A percentile compares a stretch with the other conserved stretches of the same genome.
Conservation (phyloP, 352 stramenopile genomes). For the Elongisporangium undulatum region DNA sequence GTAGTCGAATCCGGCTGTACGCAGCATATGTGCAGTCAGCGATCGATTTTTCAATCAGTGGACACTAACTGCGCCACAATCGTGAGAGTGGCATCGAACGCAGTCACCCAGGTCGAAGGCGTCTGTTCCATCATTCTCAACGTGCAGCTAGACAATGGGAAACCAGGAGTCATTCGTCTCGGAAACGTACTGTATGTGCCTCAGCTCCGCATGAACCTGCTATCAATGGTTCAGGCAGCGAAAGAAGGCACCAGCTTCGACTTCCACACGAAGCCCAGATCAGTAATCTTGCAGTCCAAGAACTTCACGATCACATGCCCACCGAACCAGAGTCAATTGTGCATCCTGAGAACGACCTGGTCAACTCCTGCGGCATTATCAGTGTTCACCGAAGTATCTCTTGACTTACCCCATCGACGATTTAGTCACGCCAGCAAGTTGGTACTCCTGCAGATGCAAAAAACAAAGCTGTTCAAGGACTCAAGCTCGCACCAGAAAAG, state of each 20-base stretch:
- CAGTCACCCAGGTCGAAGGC: neutral
- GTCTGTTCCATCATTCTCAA: neutral
- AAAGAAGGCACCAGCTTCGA: slow-evolving; percentile 1
- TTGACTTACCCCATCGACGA: slow-evolving; percentile 1
- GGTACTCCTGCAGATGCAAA: neutral
- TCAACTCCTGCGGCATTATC: neutral
- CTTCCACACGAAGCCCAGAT: neutral
- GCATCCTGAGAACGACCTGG: too few species aligned
- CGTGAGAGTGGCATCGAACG: slow-evolving; percentile 5
- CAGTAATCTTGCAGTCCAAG: neutral
- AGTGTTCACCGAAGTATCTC: neutral
- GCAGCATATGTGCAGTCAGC: slow-evolving; percentile 4
- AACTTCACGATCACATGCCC: neutral
- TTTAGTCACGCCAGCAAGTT: neutral
- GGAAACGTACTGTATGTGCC: slow-evolving; percentile 1
- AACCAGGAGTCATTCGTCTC: neutral
- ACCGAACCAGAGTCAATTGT: neutral
- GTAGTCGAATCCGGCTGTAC: slow-evolving; percentile 8
- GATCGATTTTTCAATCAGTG: slow-evolving; percentile 1
- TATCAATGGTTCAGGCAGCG: neutral
- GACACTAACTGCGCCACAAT: neutral
- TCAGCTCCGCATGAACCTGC: neutral
- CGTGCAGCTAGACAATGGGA: neutral
- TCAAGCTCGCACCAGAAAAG: neutral
- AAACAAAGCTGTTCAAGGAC: neutral